phyloP scores from a whole-genome alignment of 208 protist genomes.

The Naegleria gruberi region DNA sequence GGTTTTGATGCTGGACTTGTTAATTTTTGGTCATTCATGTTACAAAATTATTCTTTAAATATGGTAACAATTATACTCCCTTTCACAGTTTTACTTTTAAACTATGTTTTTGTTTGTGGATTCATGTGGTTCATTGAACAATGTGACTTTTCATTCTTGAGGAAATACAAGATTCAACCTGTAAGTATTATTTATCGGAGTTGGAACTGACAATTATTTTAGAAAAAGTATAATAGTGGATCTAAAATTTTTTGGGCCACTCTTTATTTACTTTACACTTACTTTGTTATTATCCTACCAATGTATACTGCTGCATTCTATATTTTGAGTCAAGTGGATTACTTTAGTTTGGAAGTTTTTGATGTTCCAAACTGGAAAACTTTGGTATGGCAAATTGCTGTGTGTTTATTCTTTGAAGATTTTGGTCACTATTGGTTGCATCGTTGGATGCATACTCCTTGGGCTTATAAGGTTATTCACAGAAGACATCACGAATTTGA shows the following conservation, averaged over 20 bases:
- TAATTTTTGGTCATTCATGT: neutral
- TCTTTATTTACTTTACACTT: neutral
- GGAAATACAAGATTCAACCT: constrained; percentile 16
- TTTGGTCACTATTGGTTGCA: constrained; percentile 86
- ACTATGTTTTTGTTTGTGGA: neutral
- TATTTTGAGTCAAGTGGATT: neutral
- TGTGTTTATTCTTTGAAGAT: constrained; percentile 81
- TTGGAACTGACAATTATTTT: neutral
- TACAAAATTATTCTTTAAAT: neutral
- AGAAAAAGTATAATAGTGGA: neutral
- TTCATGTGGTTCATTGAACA: neutral
- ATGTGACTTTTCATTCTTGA: neutral
- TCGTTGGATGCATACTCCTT: constrained; percentile 72
- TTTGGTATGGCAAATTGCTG: constrained; percentile 31
- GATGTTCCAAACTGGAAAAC: neutral
- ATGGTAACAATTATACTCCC: neutral
- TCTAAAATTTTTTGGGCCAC: neutral
- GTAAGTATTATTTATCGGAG: neutral
- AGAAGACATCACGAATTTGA: constrained; percentile 69
- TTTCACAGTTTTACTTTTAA: neutral
- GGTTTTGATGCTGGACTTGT: neutral
- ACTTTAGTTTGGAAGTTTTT: neutral
- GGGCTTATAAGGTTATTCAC: constrained; percentile 75
- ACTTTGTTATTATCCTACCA: neutral
- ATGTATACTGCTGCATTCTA: neutral